Evolutionary conservation across 192 early-diverging fungal genomes (phyloP).

Genomic region (Coemansia sp.): DNA sequence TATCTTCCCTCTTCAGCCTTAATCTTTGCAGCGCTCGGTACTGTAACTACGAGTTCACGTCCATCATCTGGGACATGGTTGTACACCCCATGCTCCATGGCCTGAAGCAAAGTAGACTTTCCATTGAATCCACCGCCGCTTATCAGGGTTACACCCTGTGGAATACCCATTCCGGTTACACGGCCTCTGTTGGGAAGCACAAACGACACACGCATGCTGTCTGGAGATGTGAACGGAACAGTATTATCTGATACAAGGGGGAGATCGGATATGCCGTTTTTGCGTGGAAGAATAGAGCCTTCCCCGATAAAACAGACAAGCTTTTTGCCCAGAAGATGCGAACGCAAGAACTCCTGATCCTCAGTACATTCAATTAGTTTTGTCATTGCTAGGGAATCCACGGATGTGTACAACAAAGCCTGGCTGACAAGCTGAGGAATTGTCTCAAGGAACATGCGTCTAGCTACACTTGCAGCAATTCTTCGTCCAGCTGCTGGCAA

Average conservation of each 20-base stretch:
- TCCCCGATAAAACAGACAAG: conserved; percentile 56
- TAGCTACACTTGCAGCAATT: conserved; percentile 44
- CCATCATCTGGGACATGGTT: conserved; percentile 61
- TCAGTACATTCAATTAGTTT: conserved; percentile 49
- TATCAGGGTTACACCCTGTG: conserved; percentile 55
- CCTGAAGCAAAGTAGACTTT: conserved; percentile 61
- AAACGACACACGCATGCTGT: conserved; percentile 36
- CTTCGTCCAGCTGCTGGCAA: conserved; percentile 57
- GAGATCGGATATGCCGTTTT: conserved; percentile 49
- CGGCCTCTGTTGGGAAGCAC: conserved; percentile 52
- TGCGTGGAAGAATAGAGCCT: conserved; percentile 58
- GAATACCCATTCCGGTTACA: conserved; percentile 58
- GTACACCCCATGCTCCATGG: conserved; percentile 58
- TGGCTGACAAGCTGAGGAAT: conserved; percentile 40
- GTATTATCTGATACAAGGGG: conserved; percentile 27
- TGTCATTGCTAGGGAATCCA: conserved; percentile 24
- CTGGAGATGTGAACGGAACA: conserved; percentile 48
- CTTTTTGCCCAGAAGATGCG: conserved; percentile 26
- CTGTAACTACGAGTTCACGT: conserved; percentile 56
- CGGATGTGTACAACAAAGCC: conserved; percentile 26
- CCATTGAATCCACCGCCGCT: conserved; percentile 61
- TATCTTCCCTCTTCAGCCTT: conserved; percentile 59
- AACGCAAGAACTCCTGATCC: conserved; percentile 55
- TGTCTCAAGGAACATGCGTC: conserved; percentile 41
- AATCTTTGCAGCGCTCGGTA: conserved; percentile 40